These are phyloP conservation scores for Panellus pusillus DNA, from an alignment of 768 basidiomycete genomes.

Conservation along the genomic window DNA sequence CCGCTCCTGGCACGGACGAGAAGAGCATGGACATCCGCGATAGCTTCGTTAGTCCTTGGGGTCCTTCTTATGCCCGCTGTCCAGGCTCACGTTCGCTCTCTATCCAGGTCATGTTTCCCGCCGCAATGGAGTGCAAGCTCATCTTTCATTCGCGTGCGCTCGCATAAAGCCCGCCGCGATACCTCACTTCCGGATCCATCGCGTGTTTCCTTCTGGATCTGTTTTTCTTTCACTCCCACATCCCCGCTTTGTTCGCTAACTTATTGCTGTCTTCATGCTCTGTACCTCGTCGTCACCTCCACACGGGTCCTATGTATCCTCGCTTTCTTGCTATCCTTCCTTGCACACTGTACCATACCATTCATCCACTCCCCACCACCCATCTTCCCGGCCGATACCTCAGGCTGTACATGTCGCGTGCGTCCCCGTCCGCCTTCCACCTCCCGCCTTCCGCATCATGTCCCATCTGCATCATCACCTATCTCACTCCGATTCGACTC, in stretches of 20 bases:
- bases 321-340: constrained; percentile 10
- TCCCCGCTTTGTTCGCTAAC: background rate
- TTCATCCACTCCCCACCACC: background rate
- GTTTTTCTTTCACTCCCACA: background rate
- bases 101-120: constrained; percentile 70
- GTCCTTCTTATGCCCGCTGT: background rate
- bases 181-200: background rate
- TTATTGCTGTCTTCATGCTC: too few relatives aligned
- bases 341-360: constrained; percentile 15
- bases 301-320: constrained; percentile 14
- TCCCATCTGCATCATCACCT: background rate
- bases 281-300: constrained; percentile 1
- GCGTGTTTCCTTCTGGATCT: background rate
- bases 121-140: constrained; percentile 76
- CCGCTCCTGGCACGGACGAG: constrained; percentile 70
- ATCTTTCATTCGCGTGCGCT: constrained; percentile 52
- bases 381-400: background rate
- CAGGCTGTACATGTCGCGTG: too few relatives aligned
- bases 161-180: constrained; percentile 14
- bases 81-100: background rate
- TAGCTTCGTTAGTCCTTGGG: constrained; percentile 62
- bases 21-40: constrained; percentile 78
- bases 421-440: too few relatives aligned
- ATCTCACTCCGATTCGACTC: background rate
- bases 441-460: too few relatives aligned